Evolutionary conservation across 2,329 filamentous ascomycete genomes (phyloP).

Genomic region (Aureobasidium sp.): DNA sequence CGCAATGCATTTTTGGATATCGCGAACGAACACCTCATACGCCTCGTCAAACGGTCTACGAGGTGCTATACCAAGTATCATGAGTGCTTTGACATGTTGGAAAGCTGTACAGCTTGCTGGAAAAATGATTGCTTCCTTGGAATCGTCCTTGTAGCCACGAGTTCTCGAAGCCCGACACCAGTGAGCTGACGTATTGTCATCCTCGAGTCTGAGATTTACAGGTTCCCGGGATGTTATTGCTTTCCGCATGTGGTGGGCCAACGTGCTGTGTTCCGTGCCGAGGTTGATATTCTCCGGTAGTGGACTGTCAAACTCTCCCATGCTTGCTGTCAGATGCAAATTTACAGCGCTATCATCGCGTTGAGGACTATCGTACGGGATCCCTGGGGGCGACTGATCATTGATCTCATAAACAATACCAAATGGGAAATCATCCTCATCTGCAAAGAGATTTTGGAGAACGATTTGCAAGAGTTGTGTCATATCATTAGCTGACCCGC

Average conservation of each 20-base stretch:
- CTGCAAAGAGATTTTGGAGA: not conserved
- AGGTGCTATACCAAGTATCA: constrained; percentile 20
- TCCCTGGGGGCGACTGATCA: not conserved
- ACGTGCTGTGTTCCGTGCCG: not conserved
- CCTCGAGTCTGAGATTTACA: not conserved
- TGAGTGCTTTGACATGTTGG: constrained; percentile 14
- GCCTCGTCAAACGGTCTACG: constrained; percentile 8
- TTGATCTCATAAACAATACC: constrained; percentile 3
- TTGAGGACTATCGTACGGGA: not conserved
- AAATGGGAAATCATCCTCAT: constrained; percentile 1
- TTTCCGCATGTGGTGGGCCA: no score
- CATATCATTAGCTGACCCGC: constrained; percentile 8
- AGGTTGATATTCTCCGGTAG: not conserved
- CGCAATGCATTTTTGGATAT: constrained; percentile 19
- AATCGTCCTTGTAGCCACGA: not conserved
- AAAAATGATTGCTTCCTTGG: not conserved
- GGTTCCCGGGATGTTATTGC: not conserved
- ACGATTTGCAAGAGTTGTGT: not conserved
- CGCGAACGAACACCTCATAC: no score
- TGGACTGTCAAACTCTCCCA: not conserved
- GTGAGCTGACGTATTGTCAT: no score
- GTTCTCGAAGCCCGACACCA: not conserved
- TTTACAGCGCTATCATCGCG: not conserved
- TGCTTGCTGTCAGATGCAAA: not conserved
- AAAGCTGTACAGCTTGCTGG: not conserved